Conservation (phyloP, 1,284 basidiomycete species). For the Leccinum subfulvum region DNA sequence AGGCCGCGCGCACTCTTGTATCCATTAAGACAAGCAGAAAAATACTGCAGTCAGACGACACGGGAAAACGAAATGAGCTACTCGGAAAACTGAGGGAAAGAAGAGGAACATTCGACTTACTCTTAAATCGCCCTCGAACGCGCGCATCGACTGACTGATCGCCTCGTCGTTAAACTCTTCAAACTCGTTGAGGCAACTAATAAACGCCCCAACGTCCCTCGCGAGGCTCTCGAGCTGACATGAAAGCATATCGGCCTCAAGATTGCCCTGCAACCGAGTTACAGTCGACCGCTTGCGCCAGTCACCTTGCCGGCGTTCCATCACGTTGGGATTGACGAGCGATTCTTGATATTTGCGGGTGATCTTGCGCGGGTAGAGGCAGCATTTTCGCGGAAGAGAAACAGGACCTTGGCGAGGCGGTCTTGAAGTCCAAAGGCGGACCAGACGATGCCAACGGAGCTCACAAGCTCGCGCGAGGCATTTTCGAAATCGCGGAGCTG, state of each 20-base stretch:
- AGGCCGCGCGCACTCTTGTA: constrained; percentile 24
- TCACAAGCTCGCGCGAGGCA: constrained; percentile 35
- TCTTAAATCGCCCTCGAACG: constrained; percentile 50
- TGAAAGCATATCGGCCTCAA: constrained; percentile 29
- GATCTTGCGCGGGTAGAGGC: constrained; percentile 33
- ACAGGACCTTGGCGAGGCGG: constrained; percentile 33
- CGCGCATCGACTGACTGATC: constrained; percentile 48
- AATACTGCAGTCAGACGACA: constrained; percentile 22
- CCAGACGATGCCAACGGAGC: constrained; percentile 34
- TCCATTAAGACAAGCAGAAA: constrained; percentile 27
- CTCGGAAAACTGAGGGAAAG: background rate
- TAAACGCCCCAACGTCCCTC: constrained; percentile 46
- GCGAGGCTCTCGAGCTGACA: constrained; percentile 45
- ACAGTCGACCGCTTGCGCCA: constrained; percentile 24
- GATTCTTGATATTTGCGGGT: constrained; percentile 25
- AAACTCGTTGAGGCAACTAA: constrained; percentile 52
- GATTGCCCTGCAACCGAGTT: constrained; percentile 18
- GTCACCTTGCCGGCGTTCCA: constrained; percentile 23
- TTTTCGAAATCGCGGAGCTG: constrained; percentile 35
- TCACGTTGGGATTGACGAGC: constrained; percentile 30
- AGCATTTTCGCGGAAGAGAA: constrained; percentile 35
- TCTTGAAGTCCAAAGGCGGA: constrained; percentile 34
- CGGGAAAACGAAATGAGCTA: background rate
- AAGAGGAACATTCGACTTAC: constrained; percentile 24
- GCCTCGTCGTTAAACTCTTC: constrained; percentile 54